Conservation (phyloP, 805 yeast species). For the Pichia manshurica region DNA sequence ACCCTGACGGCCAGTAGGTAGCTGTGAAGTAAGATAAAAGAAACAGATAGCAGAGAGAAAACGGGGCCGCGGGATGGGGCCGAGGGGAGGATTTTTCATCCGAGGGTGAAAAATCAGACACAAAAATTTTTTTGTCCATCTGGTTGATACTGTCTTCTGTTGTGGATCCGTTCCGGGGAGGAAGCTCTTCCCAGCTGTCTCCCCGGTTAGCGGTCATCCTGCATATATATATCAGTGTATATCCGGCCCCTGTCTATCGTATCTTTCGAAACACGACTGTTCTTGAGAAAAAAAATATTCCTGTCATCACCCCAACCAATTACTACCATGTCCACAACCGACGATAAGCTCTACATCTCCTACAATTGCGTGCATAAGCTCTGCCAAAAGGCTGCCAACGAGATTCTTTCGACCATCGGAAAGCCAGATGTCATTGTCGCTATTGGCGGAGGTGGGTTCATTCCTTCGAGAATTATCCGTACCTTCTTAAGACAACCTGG, state of each 20-base stretch:
- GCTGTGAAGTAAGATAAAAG: slow-evolving; percentile 23
- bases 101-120: slow-evolving; percentile 8
- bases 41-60: slow-evolving; percentile 10
- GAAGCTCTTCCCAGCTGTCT: too few relatives aligned
- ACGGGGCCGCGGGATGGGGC: too few relatives aligned
- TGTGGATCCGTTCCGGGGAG: too few relatives aligned
- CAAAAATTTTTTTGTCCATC: neutral
- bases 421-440: slow-evolving; percentile 54
- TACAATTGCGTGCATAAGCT: slow-evolving; percentile 80
- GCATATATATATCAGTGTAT: too few relatives aligned
- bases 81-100: too few relatives aligned
- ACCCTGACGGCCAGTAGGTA: too few relatives aligned
- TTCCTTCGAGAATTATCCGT: slow-evolving; percentile 63
- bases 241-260: too few relatives aligned
- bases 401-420: slow-evolving; percentile 26
- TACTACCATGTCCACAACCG: slow-evolving; percentile 22
- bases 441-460: slow-evolving; percentile 71
- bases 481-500: slow-evolving; percentile 55
- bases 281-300: too few relatives aligned
- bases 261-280: too few relatives aligned
- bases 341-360: slow-evolving; percentile 55
- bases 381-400: slow-evolving; percentile 49
- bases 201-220: too few relatives aligned
- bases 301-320: too few relatives aligned
- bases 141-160: too few relatives aligned